Percentiles rank a stretch among this genome's conserved stretches.
phyloP scores from a whole-genome alignment of 805 yeast species.

The Lipomyces orientalis region DNA sequence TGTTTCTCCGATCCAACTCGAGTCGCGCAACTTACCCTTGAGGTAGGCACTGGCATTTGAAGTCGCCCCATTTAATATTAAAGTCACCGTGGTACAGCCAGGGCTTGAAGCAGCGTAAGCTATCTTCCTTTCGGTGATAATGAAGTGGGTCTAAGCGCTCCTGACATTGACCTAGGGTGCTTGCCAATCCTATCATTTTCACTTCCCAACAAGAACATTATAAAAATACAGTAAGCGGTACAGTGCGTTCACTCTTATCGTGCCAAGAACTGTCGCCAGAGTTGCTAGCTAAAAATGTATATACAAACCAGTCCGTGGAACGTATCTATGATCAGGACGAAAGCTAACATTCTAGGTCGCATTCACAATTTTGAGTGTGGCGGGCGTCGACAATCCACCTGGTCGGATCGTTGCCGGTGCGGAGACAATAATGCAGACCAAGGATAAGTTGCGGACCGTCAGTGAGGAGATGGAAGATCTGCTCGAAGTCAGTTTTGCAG shows the following conservation, averaged over 20 bases:
- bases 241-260: slow-evolving; percentile 34
- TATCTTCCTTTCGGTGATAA: slow-evolving; percentile 1
- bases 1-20: background rate
- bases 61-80: slow-evolving; percentile 41
- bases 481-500: slow-evolving; percentile 36
- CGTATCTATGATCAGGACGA: background rate
- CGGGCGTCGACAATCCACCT: slow-evolving; percentile 46
- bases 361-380: slow-evolving; percentile 40
- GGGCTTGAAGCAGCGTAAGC: slow-evolving; percentile 39
- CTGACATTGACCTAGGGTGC: slow-evolving; percentile 9
- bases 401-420: slow-evolving; percentile 42
- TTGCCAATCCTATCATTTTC: slow-evolving; percentile 34
- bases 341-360: slow-evolving; percentile 14
- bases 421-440: slow-evolving; percentile 43
- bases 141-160: background rate
- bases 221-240: slow-evolving; percentile 29
- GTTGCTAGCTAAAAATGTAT: slow-evolving; percentile 36
- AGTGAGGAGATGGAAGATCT: slow-evolving; percentile 45
- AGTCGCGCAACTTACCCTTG: background rate
- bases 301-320: background rate
- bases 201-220: slow-evolving; percentile 28
- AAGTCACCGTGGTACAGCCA: slow-evolving; percentile 43
- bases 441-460: slow-evolving; percentile 41
- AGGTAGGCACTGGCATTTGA: slow-evolving; percentile 41
- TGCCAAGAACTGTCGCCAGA: slow-evolving; percentile 37